Conservation (phyloP, 768 basidiomycete species). For the Termitomyces heimii region DNA sequence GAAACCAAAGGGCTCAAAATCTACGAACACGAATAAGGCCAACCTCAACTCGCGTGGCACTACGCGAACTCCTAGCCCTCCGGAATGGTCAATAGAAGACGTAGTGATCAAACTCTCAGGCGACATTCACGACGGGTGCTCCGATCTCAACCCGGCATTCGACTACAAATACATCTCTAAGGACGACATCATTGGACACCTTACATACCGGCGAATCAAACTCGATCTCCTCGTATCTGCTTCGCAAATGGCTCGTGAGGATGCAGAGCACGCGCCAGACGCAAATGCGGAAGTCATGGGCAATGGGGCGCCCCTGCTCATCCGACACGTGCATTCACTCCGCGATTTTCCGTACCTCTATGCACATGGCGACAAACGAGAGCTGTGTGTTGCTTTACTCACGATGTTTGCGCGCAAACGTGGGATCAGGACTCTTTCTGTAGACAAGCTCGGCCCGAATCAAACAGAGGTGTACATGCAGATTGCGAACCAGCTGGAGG, state of each 20-base stretch:
- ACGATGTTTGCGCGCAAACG: background rate
- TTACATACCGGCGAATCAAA: background rate
- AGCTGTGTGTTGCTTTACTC: background rate
- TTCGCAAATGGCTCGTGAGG: background rate
- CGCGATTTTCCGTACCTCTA: background rate
- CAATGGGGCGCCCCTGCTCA: background rate
- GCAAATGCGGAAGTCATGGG: too few relatives aligned
- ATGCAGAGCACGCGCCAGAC: background rate
- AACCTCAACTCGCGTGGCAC: background rate
- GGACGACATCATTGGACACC: background rate
- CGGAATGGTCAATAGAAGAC: background rate
- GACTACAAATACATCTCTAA: conserved; percentile 2
- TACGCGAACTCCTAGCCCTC: background rate
- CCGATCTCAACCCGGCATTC: background rate
- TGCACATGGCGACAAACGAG: background rate
- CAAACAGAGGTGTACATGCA: background rate
- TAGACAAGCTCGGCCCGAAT: background rate
- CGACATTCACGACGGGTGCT: background rate
- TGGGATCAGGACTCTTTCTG: background rate
- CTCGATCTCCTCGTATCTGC: background rate
- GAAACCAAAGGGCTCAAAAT: background rate
- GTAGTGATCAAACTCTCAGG: background rate
- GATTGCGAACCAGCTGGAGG: conserved; percentile 2
- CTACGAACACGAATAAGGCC: background rate
- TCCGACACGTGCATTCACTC: background rate